Evolutionary conservation across 78 protist genomes (phyloP), one percentile per base, ranked within the genome.

Genomic region (Protostelium mycophagum): DNA sequence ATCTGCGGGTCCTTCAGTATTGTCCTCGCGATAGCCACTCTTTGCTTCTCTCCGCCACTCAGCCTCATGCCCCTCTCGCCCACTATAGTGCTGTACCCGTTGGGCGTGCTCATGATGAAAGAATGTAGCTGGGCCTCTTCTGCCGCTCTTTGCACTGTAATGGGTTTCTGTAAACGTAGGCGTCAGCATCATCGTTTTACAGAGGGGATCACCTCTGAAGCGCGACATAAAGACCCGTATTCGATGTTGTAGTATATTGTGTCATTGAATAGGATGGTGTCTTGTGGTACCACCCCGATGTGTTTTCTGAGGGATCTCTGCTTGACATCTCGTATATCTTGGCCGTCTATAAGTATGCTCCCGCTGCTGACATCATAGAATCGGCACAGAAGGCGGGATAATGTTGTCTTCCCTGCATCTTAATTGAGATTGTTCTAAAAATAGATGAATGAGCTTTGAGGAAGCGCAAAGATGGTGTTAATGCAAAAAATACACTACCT

Each of bases 11-110:
- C 63, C 83, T 96, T 96, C 86, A 96, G 63, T n/a, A 96, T 38
- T 0, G 98, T 95, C 9, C 99, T 88, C 0, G 99, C 99, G 38
- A 98, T 93, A 1, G 98, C 96, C 16, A 98, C 90, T 1, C 99
- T 86, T 89, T 97, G 99, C 85, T 94, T 90, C 91, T 98, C 97
- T 28, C 99, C 99, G 0, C 98, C 98, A 0, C 96, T 87, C 29
- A 97, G 88, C 36, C 38, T 86, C 36, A 90, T 35, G 28, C 98
- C 98, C 31, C 91, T 34, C 73, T 95, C 96, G 16, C 98, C 98
- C 1, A 97, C 97, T 0, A 91, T 34, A 0, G 93, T 91, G n/a
- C 10, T 25, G 36, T 87, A 91, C 35, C 83, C 86, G 34, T 87
- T 83, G n/a, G 90, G 93, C 34, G 88, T 87, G 36, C 37, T 73